These are phyloP conservation scores for Acacia concinna DNA, from an alignment of 331 rosid species.

Conservation along the genomic window DNA sequence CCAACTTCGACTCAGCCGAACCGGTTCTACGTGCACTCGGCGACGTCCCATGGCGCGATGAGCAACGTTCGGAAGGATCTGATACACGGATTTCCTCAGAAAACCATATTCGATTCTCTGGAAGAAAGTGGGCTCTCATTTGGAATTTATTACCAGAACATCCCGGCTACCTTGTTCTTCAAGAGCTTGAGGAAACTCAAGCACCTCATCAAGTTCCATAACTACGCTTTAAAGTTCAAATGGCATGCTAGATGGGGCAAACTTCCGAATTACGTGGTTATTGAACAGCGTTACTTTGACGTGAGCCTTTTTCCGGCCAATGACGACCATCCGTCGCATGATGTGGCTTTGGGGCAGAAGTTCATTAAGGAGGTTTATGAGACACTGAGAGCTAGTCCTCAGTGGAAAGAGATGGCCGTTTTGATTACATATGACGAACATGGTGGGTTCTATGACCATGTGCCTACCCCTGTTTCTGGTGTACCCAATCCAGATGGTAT, in stretches of 20 bases:
- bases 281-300: conserved; percentile 90
- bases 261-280: conserved; percentile 82
- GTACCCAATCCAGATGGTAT: conserved; percentile 95
- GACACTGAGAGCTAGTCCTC: conserved; percentile 79
- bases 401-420: conserved; percentile 91
- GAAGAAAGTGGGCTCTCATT: conserved; percentile 68
- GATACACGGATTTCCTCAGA: conserved; percentile 82
- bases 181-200: conserved; percentile 64
- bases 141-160: conserved; percentile 85
- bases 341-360: conserved; percentile 82
- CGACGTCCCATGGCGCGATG: conserved; percentile 90
- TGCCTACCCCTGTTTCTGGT: conserved; percentile 78
- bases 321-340: conserved; percentile 97
- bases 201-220: conserved; percentile 57
- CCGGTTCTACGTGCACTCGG: conserved; percentile 89
- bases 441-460: conserved; percentile 96
- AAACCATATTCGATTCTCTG: conserved; percentile 76
- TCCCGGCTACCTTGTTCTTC: conserved; percentile 87
- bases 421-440: conserved; percentile 93
- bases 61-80: conserved; percentile 85
- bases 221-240: conserved; percentile 60
- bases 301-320: conserved; percentile 66
- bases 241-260: conserved; percentile 62
- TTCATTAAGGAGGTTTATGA: conserved; percentile 92
- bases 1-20: conserved; percentile 92